phyloP scores from a whole-genome alignment of 768 basidiomycete genomes.

The Calocera cornea region DNA sequence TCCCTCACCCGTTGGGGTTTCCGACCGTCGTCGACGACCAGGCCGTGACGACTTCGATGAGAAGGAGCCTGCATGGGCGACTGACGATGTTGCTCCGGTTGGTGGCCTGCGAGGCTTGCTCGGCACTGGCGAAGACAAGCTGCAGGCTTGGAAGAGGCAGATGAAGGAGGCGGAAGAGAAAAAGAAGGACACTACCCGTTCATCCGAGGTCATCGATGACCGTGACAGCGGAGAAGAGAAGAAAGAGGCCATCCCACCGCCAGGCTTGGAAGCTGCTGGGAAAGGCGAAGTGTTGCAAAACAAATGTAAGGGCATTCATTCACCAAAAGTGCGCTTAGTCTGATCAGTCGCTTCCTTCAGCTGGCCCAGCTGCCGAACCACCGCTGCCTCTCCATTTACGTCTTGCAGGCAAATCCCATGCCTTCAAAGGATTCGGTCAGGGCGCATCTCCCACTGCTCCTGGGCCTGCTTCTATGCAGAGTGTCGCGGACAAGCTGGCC shows the following conservation, averaged over 20 bases:
- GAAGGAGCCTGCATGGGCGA: neutral
- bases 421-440: neutral
- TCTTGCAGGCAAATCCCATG: neutral
- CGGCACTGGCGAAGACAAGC: neutral
- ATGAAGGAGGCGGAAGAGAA: constrained; percentile 3
- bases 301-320: neutral
- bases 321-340: neutral
- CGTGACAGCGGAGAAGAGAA: neutral
- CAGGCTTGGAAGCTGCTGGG: neutral
- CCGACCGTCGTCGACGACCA: neutral
- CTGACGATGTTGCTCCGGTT: neutral
- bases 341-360: neutral
- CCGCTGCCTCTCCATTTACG: neutral
- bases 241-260: neutral
- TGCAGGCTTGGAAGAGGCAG: constrained; percentile 4
- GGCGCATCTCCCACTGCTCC: neutral
- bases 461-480: neutral
- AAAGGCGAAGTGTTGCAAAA: neutral
- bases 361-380: neutral
- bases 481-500: neutral
- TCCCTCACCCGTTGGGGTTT: neutral
- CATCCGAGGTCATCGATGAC: neutral
- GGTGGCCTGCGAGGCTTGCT: neutral
- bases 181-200: neutral
- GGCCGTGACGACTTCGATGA: neutral